Percentiles rank a stretch among this genome's conserved stretches.
These are phyloP conservation scores for Elongisporangium prolatum DNA, from an alignment of 352 stramenopile genomes.

Conservation along the genomic window DNA sequence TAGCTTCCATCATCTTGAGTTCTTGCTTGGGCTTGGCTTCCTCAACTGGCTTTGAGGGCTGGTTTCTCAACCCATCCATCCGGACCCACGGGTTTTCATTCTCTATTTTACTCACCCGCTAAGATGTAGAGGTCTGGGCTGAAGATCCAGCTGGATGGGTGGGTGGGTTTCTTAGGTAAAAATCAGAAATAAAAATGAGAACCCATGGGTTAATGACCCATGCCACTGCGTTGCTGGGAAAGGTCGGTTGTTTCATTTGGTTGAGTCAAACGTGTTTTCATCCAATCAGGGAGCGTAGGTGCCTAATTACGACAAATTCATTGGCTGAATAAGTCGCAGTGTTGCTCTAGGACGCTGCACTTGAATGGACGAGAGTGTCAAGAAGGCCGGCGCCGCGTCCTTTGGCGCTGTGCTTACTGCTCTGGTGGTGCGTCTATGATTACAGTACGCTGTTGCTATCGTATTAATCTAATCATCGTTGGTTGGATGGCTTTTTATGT, in stretches of 20 bases:
- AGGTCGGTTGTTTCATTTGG: not conserved
- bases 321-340: not conserved
- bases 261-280: not conserved
- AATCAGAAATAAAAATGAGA: not conserved
- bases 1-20: constrained; percentile 10
- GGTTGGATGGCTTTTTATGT: not conserved
- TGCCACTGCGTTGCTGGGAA: not conserved
- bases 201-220: not conserved
- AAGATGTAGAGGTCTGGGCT: not conserved
- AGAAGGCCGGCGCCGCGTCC: constrained; percentile 62
- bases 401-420: constrained; percentile 65
- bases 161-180: not conserved
- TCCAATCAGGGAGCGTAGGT: not conserved
- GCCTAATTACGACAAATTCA: not conserved
- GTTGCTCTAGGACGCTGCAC: not conserved
- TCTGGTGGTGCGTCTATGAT: constrained; percentile 37
- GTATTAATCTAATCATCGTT: constrained; percentile 1
- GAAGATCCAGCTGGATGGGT: not conserved
- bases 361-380: constrained; percentile 57
- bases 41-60: not conserved
- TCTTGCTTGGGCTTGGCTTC: not conserved
- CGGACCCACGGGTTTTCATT: not conserved
- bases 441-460: not conserved
- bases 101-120: not conserved
- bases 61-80: not conserved